Base-by-base conservation (phyloP, 225 moss, liverwort and hornwort genomes). In the Neckera pumila region DNA sequence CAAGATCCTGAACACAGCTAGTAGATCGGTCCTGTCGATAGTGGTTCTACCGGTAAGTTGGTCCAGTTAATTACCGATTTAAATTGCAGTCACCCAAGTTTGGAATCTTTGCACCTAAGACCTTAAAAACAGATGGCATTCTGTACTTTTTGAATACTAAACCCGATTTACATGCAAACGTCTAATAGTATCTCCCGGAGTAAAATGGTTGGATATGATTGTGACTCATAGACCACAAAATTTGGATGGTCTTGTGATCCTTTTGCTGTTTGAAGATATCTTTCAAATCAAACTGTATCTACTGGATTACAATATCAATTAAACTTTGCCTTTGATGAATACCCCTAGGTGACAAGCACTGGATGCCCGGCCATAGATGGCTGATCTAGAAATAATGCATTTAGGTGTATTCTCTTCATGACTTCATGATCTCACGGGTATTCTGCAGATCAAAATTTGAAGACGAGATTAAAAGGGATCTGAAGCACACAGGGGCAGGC, bases 401-500 rank as follows among this genome's bases (percentile, higher is more conserved):
- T 58, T 45, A 54, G 34, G 30, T 49, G 45, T 62, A 82, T 56
- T 84, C 64, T 58, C 45, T 30, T 88, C 53, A 88, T 83, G 70
- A 43, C 71, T 83, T 80, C 47, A 17, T 79, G 82, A 79, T 79
- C 47, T 85, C 59, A 59, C 59, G 82, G 62, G 74, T 76, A 76
- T 58, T 87, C 36, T 92, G 61, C 92, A 98, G 98, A 58, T 93
- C 93, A 67, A 97, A 95, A 89, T 98, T 98, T 94, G 98, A 97
- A 86, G 98, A 98, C 81, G 98, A 98, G 88, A 92, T 98, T 42
- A 95, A 84, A 87, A 94, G 97, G 80, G 97, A 98, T 23, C 89
- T 98, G 66, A 98, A 98, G 88, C 98, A 98, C 88, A 98, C 95
- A 63, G 97, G 98, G 53, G 98, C 95, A 74, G 98, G 98, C 89